A percentile compares a stretch with the other conserved stretches of the same genome.
These are phyloP conservation scores for Penicillium manginii DNA, from an alignment of 495 filamentous ascomycete species.

Conservation along the genomic window DNA sequence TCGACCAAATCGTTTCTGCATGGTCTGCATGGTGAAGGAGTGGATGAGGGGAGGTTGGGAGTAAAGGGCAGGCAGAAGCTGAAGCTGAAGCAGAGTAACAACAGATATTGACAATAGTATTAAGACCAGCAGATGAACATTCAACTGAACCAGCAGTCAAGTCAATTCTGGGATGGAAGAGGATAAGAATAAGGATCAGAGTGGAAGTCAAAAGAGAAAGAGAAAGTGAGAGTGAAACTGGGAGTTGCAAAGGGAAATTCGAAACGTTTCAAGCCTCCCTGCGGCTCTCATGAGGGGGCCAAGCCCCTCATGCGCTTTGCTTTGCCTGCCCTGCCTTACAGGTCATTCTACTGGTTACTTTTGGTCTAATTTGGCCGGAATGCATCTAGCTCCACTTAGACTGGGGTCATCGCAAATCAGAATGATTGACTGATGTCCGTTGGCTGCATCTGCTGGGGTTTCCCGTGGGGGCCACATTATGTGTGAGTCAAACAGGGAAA, in stretches of 20 bases:
- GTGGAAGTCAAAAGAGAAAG: neutral
- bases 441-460: neutral
- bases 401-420: conserved; percentile 2
- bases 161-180: neutral
- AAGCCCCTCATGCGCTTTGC: too few relatives aligned
- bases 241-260: neutral
- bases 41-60: neutral
- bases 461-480: neutral
- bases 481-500: neutral
- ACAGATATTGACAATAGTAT: neutral
- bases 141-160: neutral
- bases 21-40: conserved; percentile 70
- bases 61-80: neutral
- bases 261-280: conserved; percentile 4
- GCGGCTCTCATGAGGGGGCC: conserved; percentile 1
- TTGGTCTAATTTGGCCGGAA: conserved; percentile 1
- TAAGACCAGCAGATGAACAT: neutral
- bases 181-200: conserved; percentile 1
- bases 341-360: neutral
- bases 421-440: neutral
- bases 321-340: neutral
- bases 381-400: neutral
- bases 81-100: neutral
- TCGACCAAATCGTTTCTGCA: conserved; percentile 76
- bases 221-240: neutral